These are phyloP conservation scores for Podaxis carcinomalis DNA, from an alignment of 768 basidiomycete genomes.

Conservation along the genomic window DNA sequence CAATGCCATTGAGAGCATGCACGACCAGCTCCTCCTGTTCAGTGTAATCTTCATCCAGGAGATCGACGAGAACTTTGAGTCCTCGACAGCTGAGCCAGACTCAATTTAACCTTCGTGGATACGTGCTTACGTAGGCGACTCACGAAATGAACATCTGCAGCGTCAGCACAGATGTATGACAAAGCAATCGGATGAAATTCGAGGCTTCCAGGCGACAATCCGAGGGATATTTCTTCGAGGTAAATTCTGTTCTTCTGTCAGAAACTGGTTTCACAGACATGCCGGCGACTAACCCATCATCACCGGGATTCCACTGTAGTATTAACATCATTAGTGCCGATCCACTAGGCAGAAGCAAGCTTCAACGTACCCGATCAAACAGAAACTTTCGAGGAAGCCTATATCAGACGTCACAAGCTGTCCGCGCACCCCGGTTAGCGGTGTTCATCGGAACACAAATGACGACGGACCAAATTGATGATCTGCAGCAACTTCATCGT, in stretches of 20 bases:
- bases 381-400: conserved; percentile 90
- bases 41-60: conserved; percentile 93
- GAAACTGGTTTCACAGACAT: not conserved
- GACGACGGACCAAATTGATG: conserved; percentile 72
- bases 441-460: not conserved
- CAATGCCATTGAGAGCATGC: conserved; percentile 91
- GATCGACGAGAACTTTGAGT: conserved; percentile 88
- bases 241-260: conserved; percentile 57
- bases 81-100: conserved; percentile 74
- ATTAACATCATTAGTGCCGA: conserved; percentile 8
- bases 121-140: conserved; percentile 27
- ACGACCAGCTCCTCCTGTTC: conserved; percentile 89
- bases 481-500: conserved; percentile 82
- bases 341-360: not conserved
- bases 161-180: conserved; percentile 89
- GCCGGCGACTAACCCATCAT: conserved; percentile 67
- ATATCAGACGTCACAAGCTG: conserved; percentile 71
- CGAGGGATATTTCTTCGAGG: conserved; percentile 89
- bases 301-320: conserved; percentile 81
- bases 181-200: conserved; percentile 87
- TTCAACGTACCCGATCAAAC: conserved; percentile 69
- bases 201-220: conserved; percentile 96
- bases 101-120: not conserved
- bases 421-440: conserved; percentile 26
- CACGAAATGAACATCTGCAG: conserved; percentile 99